Evolutionary conservation across 345 rosid species (phyloP).

Genomic region (Heritiera fomes): DNA sequence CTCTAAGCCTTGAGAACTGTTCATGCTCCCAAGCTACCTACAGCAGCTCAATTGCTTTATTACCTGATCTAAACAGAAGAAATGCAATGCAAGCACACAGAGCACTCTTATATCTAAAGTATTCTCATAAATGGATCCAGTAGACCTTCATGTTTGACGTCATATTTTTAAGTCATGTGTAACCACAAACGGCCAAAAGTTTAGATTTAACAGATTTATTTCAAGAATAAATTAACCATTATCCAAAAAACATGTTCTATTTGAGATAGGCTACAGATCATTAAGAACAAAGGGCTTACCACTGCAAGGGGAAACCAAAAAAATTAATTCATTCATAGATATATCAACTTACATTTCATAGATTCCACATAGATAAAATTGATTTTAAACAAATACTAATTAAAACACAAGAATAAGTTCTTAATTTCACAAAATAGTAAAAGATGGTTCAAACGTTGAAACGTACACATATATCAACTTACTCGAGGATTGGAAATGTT

Average conservation of each 20-base stretch:
- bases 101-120: slow-evolving; percentile 1
- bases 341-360: not conserved
- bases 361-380: not conserved
- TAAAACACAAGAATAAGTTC: not conserved
- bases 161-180: not conserved
- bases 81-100: not conserved
- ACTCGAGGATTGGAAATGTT: slow-evolving; percentile 96
- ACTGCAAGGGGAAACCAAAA: not conserved
- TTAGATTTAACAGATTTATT: slow-evolving; percentile 4
- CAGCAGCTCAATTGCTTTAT: slow-evolving; percentile 40
- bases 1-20: slow-evolving; percentile 92
- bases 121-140: not conserved
- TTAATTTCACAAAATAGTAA: not conserved
- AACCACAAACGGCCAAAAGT: not conserved
- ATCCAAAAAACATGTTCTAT: not conserved
- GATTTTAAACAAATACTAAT: not conserved
- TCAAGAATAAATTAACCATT: not conserved
- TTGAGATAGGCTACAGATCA: not conserved
- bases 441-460: not conserved
- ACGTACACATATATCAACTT: slow-evolving; percentile 37
- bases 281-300: not conserved
- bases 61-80: slow-evolving; percentile 28
- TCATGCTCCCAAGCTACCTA: slow-evolving; percentile 99
- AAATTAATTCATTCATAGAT: not conserved
- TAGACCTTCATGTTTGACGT: not conserved